These are phyloP conservation scores for Saitoella complicata DNA, from an alignment of 805 yeast genomes.

Conservation along the genomic window DNA sequence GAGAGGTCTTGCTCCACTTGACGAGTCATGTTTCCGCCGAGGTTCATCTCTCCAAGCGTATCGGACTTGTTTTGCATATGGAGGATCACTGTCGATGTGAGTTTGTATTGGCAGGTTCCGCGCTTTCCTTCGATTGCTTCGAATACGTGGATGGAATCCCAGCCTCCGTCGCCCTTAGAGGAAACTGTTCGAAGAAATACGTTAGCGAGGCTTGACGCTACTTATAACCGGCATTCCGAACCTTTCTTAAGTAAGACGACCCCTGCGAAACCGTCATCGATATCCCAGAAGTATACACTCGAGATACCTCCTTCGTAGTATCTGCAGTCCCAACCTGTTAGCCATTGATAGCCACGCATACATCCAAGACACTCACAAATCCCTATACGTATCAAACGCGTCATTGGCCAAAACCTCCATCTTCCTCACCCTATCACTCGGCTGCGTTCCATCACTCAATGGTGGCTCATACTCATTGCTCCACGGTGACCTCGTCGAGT, in stretches of 20 bases:
- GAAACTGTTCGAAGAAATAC: conserved; percentile 1
- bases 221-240: conserved; percentile 4
- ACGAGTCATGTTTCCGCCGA: conserved; percentile 76
- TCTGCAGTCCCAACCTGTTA: conserved; percentile 3
- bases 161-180: conserved; percentile 30
- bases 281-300: conserved; percentile 84
- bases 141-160: conserved; percentile 93
- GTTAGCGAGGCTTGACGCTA: not conserved
- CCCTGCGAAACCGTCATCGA: conserved; percentile 74
- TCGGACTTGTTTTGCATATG: conserved; percentile 33
- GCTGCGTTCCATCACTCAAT: conserved; percentile 55
- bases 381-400: conserved; percentile 83
- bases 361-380: conserved; percentile 26
- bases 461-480: conserved; percentile 48
- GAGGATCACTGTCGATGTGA: conserved; percentile 78
- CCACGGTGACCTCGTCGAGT: conserved; percentile 85
- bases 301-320: conserved; percentile 92
- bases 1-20: conserved; percentile 43
- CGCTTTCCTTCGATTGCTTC: conserved; percentile 36
- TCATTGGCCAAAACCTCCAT: conserved; percentile 74
- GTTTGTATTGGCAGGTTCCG: conserved; percentile 34
- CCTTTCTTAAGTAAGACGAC: conserved; percentile 69
- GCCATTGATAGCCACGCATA: not conserved
- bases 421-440: conserved; percentile 48
- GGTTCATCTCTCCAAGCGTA: conserved; percentile 26